phyloP scores from a whole-genome alignment of 78 protist species.

The Dictyostelium brefeldianum region DNA sequence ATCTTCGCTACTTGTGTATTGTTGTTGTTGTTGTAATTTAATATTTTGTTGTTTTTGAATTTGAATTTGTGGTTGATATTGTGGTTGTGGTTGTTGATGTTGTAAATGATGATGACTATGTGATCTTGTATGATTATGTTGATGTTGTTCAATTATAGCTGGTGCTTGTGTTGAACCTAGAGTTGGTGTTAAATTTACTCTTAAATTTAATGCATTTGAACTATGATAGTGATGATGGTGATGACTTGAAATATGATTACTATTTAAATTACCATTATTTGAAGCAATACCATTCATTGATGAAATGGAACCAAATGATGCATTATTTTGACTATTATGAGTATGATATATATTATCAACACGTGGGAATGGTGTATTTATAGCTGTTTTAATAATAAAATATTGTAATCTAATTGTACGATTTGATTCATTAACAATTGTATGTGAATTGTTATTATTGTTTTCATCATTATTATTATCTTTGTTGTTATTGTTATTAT shows the following conservation, averaged over 20 bases:
- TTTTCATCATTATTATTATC: background rate
- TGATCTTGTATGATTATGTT: constrained; percentile 12
- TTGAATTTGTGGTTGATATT: background rate
- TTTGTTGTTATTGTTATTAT: background rate
- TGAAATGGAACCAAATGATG: background rate
- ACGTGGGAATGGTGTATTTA: constrained; percentile 58
- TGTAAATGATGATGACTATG: constrained; percentile 19
- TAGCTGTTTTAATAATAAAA: constrained; percentile 54
- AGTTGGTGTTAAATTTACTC: background rate
- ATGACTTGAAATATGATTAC: background rate
- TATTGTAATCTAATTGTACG: constrained; percentile 46
- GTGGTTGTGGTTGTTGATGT: background rate
- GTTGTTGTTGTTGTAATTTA: background rate
- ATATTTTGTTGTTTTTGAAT: background rate
- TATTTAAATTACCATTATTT: background rate
- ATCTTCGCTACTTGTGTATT: background rate
- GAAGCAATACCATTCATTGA: background rate
- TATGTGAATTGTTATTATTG: background rate
- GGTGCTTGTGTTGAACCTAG: background rate
- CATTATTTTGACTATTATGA: background rate
- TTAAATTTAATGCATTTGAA: background rate
- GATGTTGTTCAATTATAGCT: background rate
- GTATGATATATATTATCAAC: constrained; percentile 50
- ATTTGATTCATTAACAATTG: constrained; percentile 42
- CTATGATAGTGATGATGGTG: constrained; percentile 17